Conservation (phyloP, 129 eudicot genomes). For the Escallonia rubra region DNA sequence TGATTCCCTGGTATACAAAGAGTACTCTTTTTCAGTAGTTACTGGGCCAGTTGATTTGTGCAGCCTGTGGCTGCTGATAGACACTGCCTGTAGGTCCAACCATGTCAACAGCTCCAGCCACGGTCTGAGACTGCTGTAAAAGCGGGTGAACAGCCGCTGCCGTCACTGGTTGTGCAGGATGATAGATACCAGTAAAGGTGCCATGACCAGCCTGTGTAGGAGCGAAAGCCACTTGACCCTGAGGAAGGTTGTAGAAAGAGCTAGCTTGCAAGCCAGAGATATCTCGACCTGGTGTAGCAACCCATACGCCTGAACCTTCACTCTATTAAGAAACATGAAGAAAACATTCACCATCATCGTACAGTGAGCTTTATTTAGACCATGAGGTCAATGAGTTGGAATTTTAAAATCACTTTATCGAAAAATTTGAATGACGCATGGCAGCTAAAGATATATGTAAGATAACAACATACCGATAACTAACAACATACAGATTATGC, state of each 20-base stretch:
- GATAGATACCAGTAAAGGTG: constrained; percentile 53
- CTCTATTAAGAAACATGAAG: constrained; percentile 31
- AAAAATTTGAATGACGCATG: too few species aligned
- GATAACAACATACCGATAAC: too few species aligned
- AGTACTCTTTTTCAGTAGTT: constrained; percentile 42
- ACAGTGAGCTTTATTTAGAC: too few species aligned
- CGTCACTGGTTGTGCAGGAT: constrained; percentile 65
- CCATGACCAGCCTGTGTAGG: constrained; percentile 74
- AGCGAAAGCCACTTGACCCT: constrained; percentile 74
- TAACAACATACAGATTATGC: too few species aligned
- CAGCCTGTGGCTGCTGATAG: constrained; percentile 72
- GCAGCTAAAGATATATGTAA: too few species aligned
- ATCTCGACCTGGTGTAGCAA: constrained; percentile 62
- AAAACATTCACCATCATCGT: too few species aligned
- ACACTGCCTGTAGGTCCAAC: constrained; percentile 53
- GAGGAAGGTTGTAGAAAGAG: constrained; percentile 76
- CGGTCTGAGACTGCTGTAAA: constrained; percentile 79
- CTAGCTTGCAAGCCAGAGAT: constrained; percentile 61
- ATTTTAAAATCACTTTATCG: too few species aligned
- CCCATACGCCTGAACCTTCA: constrained; percentile 82
- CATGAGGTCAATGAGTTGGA: too few species aligned
- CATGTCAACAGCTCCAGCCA: constrained; percentile 60
- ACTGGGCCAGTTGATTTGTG: constrained; percentile 88
- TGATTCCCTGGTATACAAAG: constrained; percentile 18
- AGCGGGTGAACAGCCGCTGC: constrained; percentile 75